A percentile compares a stretch with the other conserved stretches of the same genome.
phyloP scores from a whole-genome alignment of 805 yeast species.

The Kazachstania martiniae region DNA sequence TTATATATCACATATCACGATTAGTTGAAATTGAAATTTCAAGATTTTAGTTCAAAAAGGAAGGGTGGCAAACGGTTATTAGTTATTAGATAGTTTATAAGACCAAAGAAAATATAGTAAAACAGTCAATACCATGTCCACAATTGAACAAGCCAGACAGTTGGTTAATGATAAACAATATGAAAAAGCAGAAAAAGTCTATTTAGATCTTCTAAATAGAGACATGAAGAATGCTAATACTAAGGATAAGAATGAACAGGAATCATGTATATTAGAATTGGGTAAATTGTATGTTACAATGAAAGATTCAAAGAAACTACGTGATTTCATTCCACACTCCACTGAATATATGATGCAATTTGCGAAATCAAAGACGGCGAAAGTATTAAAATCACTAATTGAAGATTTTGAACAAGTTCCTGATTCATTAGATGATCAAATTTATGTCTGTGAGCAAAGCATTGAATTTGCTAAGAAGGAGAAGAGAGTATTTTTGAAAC shows the following conservation, averaged over 20 bases:
- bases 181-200: conserved; percentile 49
- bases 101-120: neutral
- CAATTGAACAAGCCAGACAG: conserved; percentile 50
- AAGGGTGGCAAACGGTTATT: neutral
- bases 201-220: conserved; percentile 38
- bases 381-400: conserved; percentile 70
- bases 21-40: neutral
- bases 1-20: neutral
- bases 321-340: conserved; percentile 53
- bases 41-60: no score
- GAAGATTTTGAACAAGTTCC: conserved; percentile 64
- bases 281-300: conserved; percentile 56
- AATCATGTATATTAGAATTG: conserved; percentile 60
- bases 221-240: conserved; percentile 20
- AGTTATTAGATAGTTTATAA: neutral
- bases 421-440: conserved; percentile 56
- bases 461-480: conserved; percentile 80
- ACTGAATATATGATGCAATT: conserved; percentile 62
- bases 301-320: conserved; percentile 40
- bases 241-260: conserved; percentile 43
- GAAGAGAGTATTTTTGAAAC: conserved; percentile 81
- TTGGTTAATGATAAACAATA: conserved; percentile 41
- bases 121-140: conserved; percentile 9
- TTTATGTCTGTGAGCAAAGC: conserved; percentile 61
- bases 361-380: conserved; percentile 93